Base-by-base conservation (phyloP, 306 rosid genomes). In the Cicer arietinum region DNA sequence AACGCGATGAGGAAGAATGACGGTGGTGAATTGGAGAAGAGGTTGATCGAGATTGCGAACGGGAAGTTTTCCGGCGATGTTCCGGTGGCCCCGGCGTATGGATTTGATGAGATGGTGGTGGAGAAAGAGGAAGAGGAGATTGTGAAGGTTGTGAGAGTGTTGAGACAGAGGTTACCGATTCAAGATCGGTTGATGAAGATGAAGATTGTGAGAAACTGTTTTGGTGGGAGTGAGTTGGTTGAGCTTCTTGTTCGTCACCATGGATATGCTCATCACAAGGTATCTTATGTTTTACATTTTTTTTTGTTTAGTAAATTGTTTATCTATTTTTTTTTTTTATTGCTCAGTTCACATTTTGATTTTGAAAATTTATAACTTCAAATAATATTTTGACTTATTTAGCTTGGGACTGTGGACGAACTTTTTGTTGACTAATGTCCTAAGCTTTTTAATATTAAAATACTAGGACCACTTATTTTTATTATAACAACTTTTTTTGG, bases 151-250 rank as follows among this genome's bases (percentile, higher is more conserved):
- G 95, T 91, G 44, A 84, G 79, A 73, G 70, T 87, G 16, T 51
- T 94, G 84, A 81, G 97, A 77, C 91, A 87, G 87, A 85, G 81
- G 14, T 65, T 94, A 76, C 97, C 97, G 17, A 94, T 94, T 81
- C 96, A 94, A 88, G 99, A 94, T 80, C 88, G 99, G 30, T 46
- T 86, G 88, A 78, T 90, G 83, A 89, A 88, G 81, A 84, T 89
- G 92, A 94, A 86, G 88, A 84, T 91, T 52, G 85, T 89, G 3
- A 89, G 81, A 70, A 94, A 92, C 37, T 92, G 99, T 82, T 94
- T 92, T 83, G 80, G 87, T 12, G 96, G 87, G 20, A 50, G 72
- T 5, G 90, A 92, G 63, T 74, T 90, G 88, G 92, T 92, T 52
- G 90, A 92, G 67, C 71, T 76, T 67, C 85, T 94, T 40, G 75